These are phyloP conservation scores for Closterium sp. DNA, from an alignment of 139 green algal species.

Conservation along the genomic window DNA sequence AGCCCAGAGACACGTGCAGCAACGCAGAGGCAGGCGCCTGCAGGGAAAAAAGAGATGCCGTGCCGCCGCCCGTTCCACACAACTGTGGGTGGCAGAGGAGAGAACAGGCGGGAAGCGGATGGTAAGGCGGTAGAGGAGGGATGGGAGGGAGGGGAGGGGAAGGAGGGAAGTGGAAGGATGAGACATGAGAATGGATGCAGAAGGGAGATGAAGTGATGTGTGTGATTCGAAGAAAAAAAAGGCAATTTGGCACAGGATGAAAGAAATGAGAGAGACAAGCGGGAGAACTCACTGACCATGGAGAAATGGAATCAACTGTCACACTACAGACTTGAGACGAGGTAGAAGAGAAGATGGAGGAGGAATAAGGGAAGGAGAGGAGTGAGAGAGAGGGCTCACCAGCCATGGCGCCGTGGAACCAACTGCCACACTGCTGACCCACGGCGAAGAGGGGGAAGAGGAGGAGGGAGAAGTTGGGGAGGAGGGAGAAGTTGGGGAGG, in stretches of 20 bases:
- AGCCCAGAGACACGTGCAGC: neutral
- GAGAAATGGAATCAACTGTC: no score
- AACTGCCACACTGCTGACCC: neutral
- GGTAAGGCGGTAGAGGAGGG: no score
- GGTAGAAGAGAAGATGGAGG: no score
- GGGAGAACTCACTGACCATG: no score
- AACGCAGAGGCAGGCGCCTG: neutral
- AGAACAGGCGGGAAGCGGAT: neutral
- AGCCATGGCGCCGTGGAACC: neutral
- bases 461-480: no score
- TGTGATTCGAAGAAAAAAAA: neutral
- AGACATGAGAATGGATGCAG: neutral
- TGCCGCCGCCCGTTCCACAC: neutral
- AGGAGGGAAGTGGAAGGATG: neutral
- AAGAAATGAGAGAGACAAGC: no score
- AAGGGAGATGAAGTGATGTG: neutral
- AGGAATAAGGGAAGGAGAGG: no score
- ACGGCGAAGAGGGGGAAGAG: neutral
- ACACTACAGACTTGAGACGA: no score
- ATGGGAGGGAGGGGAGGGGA: neutral
- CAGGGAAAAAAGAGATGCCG: neutral
- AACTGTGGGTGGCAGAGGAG: neutral
- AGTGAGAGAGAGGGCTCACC: neutral
- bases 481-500: no score
- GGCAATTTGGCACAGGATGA: no score